These are phyloP conservation scores for Suhomyces coccinellae DNA, from an alignment of 1,139 yeast genomes.

Conservation along the genomic window DNA sequence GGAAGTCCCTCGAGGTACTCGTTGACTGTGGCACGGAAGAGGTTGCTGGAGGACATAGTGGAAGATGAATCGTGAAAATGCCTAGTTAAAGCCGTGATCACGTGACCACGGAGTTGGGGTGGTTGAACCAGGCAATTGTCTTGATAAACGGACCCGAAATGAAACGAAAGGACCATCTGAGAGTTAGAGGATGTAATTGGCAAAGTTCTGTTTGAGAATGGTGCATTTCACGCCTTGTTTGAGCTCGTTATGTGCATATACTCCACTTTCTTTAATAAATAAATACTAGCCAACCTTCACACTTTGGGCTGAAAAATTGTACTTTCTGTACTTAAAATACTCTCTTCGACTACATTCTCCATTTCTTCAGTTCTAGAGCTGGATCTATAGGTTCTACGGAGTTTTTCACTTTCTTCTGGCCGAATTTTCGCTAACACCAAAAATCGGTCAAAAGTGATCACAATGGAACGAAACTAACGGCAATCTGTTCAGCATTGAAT, in stretches of 20 bases:
- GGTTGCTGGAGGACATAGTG: constrained; percentile 40
- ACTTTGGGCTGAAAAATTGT: neutral
- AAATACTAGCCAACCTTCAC: neutral
- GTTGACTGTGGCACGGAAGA: constrained; percentile 75
- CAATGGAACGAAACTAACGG: neutral
- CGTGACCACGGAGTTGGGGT: neutral
- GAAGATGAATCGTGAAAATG: neutral
- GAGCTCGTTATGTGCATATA: no score
- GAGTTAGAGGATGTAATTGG: neutral
- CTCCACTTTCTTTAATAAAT: no score
- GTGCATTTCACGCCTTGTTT: no score
- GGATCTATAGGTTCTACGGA: neutral
- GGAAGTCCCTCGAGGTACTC: constrained; percentile 91
- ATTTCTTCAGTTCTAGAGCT: neutral
- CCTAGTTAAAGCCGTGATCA: neutral
- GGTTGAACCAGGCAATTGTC: neutral
- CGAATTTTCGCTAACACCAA: no score
- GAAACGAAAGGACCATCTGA: no score
- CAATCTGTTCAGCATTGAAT: no score
- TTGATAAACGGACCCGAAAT: no score
- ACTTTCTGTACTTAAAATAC: no score
- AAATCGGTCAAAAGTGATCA: no score
- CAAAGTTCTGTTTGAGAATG: no score
- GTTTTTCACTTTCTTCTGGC: neutral
- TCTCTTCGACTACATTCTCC: neutral